Evolutionary conservation across 2,329 filamentous ascomycete species (phyloP), one percentile per base, ranked within the genome.

Genomic region (Cladobotryum mycophilum): DNA sequence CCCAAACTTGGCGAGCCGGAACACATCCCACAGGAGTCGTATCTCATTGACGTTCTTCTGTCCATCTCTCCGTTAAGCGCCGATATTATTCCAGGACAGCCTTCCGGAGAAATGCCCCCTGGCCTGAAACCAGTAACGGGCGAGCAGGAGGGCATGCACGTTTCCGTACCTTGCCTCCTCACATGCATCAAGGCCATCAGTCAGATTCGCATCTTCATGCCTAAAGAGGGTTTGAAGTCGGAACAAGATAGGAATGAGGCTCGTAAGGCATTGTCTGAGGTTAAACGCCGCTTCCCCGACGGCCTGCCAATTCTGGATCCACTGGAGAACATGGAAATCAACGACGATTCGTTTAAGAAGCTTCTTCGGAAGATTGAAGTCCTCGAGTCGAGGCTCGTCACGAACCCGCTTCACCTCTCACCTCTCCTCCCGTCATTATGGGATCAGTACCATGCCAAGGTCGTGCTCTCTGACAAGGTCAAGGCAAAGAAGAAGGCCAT

Each of bases 281-380:
- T 95, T 14, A 81, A 88, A 68, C 83, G 83, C 58, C 85, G 93
- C 22, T 97, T 99, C 72, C 90, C 91, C 1, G 93, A 99, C 63
- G 93, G 93, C 3, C 74, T 99, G 51, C 86, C 93, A 3, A 77
- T 91, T 6, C 73, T 99, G 15, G 93, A 99, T 62, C 93, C 93
- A 0, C 85, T 99, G 37, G 91, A 97, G 67, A 91, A 96, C 64
- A 97, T 99, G 93, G 81, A 83, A 25, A 97, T 99, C 61, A 85
- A 78, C 4, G 93, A 97, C 61, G 90, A 96, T 1, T 84, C 83
- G 0, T 97, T 99, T 74, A 96, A 95, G 76, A 89, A 90, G 66
- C 80, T 96, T 4, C 79, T 97, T 51, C 75, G 90, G 69, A 97
- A 97, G 81, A 96, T 99, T 54, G 93, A 99, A 70, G 88, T 97